Evolutionary conservation across 2,329 filamentous ascomycete species (phyloP).

Genomic region (Incumbomyces lentus): DNA sequence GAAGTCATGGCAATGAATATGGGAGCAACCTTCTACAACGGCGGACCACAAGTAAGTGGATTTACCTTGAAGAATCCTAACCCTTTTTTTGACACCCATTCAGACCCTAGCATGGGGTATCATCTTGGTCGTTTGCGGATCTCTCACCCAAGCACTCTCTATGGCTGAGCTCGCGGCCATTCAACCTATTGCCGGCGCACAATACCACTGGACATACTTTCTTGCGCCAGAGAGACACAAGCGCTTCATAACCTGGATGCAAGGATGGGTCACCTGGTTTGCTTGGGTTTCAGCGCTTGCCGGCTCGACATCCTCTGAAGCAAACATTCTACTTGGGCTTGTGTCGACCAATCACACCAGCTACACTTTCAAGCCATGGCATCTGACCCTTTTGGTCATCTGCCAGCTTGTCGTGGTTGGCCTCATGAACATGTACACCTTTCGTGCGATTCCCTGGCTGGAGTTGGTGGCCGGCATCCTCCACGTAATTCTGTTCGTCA

Average conservation of each 20-base stretch:
- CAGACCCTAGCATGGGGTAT: too few species aligned
- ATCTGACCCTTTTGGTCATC: constrained; percentile 33
- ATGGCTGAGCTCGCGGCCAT: constrained; percentile 41
- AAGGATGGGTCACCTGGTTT: constrained; percentile 34
- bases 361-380: constrained; percentile 28
- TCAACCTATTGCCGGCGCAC: constrained; percentile 36
- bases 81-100: too few species aligned
- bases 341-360: constrained; percentile 28
- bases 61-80: too few species aligned
- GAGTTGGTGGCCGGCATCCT: constrained; percentile 34
- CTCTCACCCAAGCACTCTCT: too few species aligned
- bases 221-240: constrained; percentile 32
- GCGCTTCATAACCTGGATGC: constrained; percentile 34
- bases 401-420: constrained; percentile 29
- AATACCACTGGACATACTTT: constrained; percentile 40
- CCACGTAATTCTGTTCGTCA: constrained; percentile 34
- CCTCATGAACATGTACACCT: constrained; percentile 34
- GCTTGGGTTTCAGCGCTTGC: constrained; percentile 36
- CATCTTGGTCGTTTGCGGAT: too few species aligned
- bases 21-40: not conserved
- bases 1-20: constrained; percentile 15
- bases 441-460: constrained; percentile 30
- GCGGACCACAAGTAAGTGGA: too few species aligned
- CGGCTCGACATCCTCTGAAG: constrained; percentile 32
- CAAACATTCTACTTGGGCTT: constrained; percentile 33